Conservation (phyloP, 1,284 basidiomycete species). For the Cutaneotrichosporon sp. region DNA sequence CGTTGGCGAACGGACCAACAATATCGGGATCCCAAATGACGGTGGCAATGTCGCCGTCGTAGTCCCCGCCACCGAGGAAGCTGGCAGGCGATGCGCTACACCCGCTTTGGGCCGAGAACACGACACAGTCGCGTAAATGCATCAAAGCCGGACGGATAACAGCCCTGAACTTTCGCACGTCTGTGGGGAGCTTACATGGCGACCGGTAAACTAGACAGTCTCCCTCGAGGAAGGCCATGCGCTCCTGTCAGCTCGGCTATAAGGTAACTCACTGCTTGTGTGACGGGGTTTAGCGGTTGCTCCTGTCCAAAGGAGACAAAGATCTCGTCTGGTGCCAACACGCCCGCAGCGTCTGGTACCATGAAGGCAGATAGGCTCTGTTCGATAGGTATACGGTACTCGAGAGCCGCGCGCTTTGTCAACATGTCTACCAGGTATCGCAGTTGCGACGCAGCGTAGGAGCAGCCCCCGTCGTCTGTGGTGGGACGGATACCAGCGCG, state of each 20-base stretch:
- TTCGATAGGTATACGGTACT: constrained; percentile 29
- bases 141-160: constrained; percentile 32
- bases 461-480: background rate
- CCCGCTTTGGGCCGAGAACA: constrained; percentile 31
- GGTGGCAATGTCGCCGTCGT: constrained; percentile 40
- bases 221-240: constrained; percentile 27
- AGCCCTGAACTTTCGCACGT: constrained; percentile 32
- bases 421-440: constrained; percentile 22
- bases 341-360: constrained; percentile 31
- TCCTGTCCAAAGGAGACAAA: constrained; percentile 26
- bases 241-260: background rate
- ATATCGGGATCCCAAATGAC: constrained; percentile 31
- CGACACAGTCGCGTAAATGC: constrained; percentile 36
- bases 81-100: constrained; percentile 37
- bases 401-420: constrained; percentile 16
- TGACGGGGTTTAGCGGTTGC: constrained; percentile 21
- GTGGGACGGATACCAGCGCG: constrained; percentile 24
- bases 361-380: constrained; percentile 35
- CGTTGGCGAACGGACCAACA: constrained; percentile 31
- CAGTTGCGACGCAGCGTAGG: constrained; percentile 24
- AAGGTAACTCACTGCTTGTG: constrained; percentile 9
- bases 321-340: constrained; percentile 35
- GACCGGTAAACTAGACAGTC: constrained; percentile 29
- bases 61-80: constrained; percentile 40
- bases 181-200: constrained; percentile 42